These are phyloP conservation scores for Lactarius sp. DNA, from an alignment of 768 basidiomycete genomes.

Conservation along the genomic window DNA sequence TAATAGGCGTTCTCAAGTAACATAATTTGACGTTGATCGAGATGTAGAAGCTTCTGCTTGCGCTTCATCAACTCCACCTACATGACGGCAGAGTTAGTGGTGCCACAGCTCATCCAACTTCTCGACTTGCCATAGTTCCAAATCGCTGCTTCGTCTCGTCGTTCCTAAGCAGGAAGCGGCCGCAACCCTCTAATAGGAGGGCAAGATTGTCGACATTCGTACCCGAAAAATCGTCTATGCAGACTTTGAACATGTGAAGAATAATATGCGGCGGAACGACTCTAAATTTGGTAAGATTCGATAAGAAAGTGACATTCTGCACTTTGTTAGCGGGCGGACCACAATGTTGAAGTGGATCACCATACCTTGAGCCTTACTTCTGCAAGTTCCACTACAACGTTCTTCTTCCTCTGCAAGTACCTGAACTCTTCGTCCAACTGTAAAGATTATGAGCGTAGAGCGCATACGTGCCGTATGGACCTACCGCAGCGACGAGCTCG, in stretches of 20 bases:
- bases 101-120: not conserved
- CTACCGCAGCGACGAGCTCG: constrained; percentile 74
- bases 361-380: constrained; percentile 80
- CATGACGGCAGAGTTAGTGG: not conserved
- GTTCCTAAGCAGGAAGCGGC: constrained; percentile 81
- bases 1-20: constrained; percentile 98
- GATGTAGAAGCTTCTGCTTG: constrained; percentile 89
- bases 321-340: not conserved
- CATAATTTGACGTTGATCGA: constrained; percentile 85
- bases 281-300: constrained; percentile 92
- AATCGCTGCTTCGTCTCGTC: constrained; percentile 88
- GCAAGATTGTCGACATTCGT: constrained; percentile 93
- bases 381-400: constrained; percentile 82
- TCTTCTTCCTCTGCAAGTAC: constrained; percentile 92
- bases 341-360: not conserved
- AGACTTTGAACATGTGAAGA: constrained; percentile 94
- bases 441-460: constrained; percentile 3
- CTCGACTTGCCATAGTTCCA: constrained; percentile 66
- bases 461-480: constrained; percentile 28
- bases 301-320: constrained; percentile 84
- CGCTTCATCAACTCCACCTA: constrained; percentile 92
- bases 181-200: constrained; percentile 87
- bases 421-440: constrained; percentile 97
- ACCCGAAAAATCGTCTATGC: constrained; percentile 90
- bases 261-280: constrained; percentile 90